Evolutionary conservation across 345 rosid species (phyloP).

Genomic region (Erucastrum elatum): DNA sequence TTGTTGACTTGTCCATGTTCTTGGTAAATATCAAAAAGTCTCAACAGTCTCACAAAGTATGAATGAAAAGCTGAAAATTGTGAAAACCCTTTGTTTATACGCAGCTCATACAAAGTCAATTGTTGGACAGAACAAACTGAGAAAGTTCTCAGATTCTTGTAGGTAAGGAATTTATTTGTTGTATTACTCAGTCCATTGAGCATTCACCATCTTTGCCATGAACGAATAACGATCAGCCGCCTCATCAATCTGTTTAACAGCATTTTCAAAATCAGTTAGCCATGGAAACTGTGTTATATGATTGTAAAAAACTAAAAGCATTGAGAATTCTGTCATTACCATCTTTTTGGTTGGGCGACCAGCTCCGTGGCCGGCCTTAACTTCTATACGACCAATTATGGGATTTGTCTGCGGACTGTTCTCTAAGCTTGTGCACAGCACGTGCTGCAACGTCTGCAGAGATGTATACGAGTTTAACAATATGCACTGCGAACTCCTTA

Average conservation of each 20-base stretch:
- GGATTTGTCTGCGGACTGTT: slow-evolving; percentile 87
- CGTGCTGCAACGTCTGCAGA: slow-evolving; percentile 76
- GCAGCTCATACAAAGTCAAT: background rate
- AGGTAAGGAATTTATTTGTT: background rate
- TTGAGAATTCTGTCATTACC: slow-evolving; percentile 41
- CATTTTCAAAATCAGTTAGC: background rate
- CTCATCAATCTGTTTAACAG: slow-evolving; percentile 63
- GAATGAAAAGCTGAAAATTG: slow-evolving; percentile 3
- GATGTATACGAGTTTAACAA: background rate
- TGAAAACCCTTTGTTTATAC: background rate
- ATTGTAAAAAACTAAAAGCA: background rate
- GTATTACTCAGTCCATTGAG: slow-evolving; percentile 64
- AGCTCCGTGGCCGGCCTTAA: slow-evolving; percentile 91
- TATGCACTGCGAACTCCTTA: background rate
- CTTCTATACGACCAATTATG: slow-evolving; percentile 79
- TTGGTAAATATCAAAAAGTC: background rate
- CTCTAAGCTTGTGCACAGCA: slow-evolving; percentile 72
- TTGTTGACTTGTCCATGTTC: background rate
- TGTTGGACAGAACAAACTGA: background rate
- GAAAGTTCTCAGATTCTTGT: background rate
- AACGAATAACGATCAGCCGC: slow-evolving; percentile 82
- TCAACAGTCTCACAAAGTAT: background rate
- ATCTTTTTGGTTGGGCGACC: slow-evolving; percentile 86
- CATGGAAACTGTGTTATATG: background rate
- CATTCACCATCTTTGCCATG: slow-evolving; percentile 77